Evolutionary conservation across 495 filamentous ascomycete species (phyloP).

Genomic region (Tuber brumale): DNA sequence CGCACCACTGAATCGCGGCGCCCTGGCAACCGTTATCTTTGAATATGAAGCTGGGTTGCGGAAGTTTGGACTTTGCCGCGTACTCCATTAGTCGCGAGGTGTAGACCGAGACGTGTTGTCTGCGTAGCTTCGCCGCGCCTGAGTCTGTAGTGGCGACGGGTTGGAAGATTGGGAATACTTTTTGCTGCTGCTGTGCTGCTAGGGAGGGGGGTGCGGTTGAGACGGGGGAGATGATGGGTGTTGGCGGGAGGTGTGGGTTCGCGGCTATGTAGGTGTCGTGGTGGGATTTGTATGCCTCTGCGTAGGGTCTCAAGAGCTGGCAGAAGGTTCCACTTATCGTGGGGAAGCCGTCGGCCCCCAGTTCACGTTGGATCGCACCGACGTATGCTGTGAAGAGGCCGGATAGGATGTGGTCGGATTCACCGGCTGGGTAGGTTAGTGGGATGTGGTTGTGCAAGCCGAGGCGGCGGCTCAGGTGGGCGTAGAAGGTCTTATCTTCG

Average conservation of each 20-base stretch:
- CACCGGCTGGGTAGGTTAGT: conserved; percentile 13
- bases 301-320: conserved; percentile 29
- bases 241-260: background rate
- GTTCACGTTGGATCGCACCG: conserved; percentile 32
- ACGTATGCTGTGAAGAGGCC: conserved; percentile 36
- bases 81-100: conserved; percentile 40
- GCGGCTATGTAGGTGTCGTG: conserved; percentile 22
- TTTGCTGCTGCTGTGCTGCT: background rate
- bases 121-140: conserved; percentile 22
- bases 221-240: background rate
- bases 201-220: background rate
- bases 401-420: conserved; percentile 31
- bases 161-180: background rate
- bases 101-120: conserved; percentile 35
- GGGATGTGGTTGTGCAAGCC: conserved; percentile 25
- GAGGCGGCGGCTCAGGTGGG: conserved; percentile 30
- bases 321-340: conserved; percentile 27
- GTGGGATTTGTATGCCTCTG: conserved; percentile 14
- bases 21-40: conserved; percentile 35
- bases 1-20: conserved; percentile 32
- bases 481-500: conserved; percentile 28
- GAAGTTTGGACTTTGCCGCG: conserved; percentile 30
- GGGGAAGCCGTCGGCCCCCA: conserved; percentile 18
- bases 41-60: conserved; percentile 34
- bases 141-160: conserved; percentile 7